Percentiles rank a stretch among this genome's conserved stretches.
phyloP scores from a whole-genome alignment of 1,284 basidiomycete species.

The Boletus semigastroideus region DNA sequence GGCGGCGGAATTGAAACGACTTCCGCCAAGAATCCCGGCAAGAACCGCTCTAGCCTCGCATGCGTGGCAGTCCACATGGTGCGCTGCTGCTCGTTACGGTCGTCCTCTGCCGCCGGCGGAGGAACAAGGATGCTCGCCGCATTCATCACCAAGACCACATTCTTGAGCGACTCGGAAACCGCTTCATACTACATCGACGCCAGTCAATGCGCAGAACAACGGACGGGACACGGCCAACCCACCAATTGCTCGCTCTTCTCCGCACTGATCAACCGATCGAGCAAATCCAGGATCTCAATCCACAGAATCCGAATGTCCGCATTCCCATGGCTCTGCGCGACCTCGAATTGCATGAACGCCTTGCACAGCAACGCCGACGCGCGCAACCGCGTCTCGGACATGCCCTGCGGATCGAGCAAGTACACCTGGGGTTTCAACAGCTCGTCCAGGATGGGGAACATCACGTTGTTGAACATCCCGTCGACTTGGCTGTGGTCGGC shows the following conservation, averaged over 20 bases:
- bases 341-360: constrained; percentile 91
- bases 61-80: constrained; percentile 83
- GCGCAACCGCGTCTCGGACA: constrained; percentile 87
- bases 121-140: constrained; percentile 81
- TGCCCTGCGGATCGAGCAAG: constrained; percentile 78
- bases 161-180: constrained; percentile 94
- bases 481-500: constrained; percentile 64
- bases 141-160: constrained; percentile 95
- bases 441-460: constrained; percentile 93
- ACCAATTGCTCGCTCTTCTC: constrained; percentile 87
- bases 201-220: constrained; percentile 10
- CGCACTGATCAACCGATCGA: constrained; percentile 87
- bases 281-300: constrained; percentile 88
- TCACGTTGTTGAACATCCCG: constrained; percentile 84
- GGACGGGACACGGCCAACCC: constrained; percentile 35
- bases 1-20: constrained; percentile 51
- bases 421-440: constrained; percentile 85
- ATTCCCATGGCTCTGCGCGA: constrained; percentile 66
- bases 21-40: constrained; percentile 84
- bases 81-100: constrained; percentile 65
- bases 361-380: constrained; percentile 91
- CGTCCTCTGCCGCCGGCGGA: constrained; percentile 51
- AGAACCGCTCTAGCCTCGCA: constrained; percentile 83
- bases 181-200: constrained; percentile 76
- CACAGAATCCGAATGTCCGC: constrained; percentile 79